These are phyloP conservation scores for Sarcomyxa edulis DNA, from an alignment of 768 basidiomycete genomes.

Conservation along the genomic window DNA sequence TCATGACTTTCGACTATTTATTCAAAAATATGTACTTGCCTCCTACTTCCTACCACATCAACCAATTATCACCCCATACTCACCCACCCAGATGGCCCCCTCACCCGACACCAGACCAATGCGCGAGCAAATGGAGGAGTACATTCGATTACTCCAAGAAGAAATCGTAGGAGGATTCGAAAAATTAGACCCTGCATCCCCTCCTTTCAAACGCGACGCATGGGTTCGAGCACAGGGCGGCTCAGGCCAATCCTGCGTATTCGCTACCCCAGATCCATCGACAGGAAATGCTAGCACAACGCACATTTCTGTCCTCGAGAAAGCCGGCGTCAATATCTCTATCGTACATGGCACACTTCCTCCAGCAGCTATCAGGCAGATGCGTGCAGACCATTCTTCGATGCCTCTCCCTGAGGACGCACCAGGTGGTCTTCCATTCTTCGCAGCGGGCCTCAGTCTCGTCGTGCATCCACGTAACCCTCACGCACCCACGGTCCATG, in stretches of 20 bases:
- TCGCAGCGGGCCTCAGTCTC: conserved; percentile 87
- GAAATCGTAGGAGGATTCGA: conserved; percentile 77
- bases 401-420: conserved; percentile 50
- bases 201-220: conserved; percentile 74
- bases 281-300: conserved; percentile 22
- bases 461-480: conserved; percentile 95
- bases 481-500: conserved; percentile 88
- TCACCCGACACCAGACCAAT: conserved; percentile 39
- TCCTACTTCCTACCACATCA: too few species aligned
- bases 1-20: too few species aligned
- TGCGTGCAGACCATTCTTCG: conserved; percentile 87
- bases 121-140: conserved; percentile 74
- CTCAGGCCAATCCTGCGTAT: conserved; percentile 78
- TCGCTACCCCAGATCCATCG: conserved; percentile 44
- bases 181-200: conserved; percentile 64
- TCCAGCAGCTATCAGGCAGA: conserved; percentile 86
- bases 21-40: too few species aligned
- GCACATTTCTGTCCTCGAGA: conserved; percentile 68
- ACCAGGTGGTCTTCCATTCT: conserved; percentile 76
- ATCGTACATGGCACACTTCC: conserved; percentile 87
- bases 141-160: conserved; percentile 72
- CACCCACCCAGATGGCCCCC: too few species aligned
- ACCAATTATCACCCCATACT: too few species aligned
- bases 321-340: conserved; percentile 94
- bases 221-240: conserved; percentile 76